A percentile compares a stretch with the other conserved stretches of the same genome.
Evolutionary conservation across 257 asterid species (phyloP).

Genomic region (Echites panduratus): DNA sequence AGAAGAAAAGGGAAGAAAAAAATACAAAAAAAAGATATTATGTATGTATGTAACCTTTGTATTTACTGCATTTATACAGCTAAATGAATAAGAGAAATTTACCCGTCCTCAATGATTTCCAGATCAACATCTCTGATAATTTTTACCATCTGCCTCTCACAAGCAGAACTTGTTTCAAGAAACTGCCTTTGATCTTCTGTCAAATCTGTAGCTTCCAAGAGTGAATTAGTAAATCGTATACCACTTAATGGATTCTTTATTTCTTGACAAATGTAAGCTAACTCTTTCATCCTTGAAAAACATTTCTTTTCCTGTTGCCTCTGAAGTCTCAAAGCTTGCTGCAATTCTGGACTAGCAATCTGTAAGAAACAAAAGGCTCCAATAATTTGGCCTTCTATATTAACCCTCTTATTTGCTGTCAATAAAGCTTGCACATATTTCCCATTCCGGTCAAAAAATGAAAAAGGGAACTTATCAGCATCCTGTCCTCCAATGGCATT

Average conservation of each 20-base stretch:
- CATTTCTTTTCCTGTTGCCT: slow-evolving; percentile 54
- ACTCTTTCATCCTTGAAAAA: slow-evolving; percentile 65
- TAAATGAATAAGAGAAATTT: slow-evolving; percentile 12
- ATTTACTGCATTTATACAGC: background rate
- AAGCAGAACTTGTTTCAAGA: slow-evolving; percentile 76
- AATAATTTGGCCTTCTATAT: slow-evolving; percentile 56
- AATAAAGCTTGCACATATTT: slow-evolving; percentile 62
- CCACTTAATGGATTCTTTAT: slow-evolving; percentile 78
- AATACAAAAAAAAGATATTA: too few relatives aligned
- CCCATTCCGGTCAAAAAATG: slow-evolving; percentile 59
- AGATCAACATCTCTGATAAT: slow-evolving; percentile 64
- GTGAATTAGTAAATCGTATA: slow-evolving; percentile 65
- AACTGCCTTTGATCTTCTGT: slow-evolving; percentile 74
- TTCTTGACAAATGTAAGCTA: slow-evolving; percentile 81
- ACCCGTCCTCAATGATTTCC: slow-evolving; percentile 75
- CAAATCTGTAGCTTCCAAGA: slow-evolving; percentile 61
- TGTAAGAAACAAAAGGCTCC: slow-evolving; percentile 95
- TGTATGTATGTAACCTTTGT: background rate
- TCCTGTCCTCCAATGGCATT: slow-evolving; percentile 74
- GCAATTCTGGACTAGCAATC: slow-evolving; percentile 69
- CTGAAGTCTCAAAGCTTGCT: slow-evolving; percentile 51
- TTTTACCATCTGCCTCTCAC: slow-evolving; percentile 86
- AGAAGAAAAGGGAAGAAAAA: background rate
- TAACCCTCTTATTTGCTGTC: slow-evolving; percentile 77
- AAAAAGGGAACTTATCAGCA: slow-evolving; percentile 56